Base-by-base conservation (phyloP, 2,329 filamentous ascomycete genomes). In the Venturia carpophila region DNA sequence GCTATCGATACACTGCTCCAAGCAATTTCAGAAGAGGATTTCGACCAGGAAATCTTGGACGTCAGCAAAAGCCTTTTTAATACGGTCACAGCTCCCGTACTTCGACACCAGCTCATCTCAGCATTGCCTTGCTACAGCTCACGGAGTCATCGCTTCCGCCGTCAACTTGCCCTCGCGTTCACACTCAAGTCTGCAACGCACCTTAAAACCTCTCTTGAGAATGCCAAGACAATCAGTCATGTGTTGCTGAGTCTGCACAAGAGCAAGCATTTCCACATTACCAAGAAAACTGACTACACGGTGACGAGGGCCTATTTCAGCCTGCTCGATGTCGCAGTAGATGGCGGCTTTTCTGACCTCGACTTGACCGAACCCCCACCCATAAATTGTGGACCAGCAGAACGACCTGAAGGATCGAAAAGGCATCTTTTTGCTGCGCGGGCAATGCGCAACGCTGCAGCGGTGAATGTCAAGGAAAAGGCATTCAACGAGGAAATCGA, bases 261-360 rank as follows among this genome's bases (percentile, higher is more conserved):
- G 68, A 45, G 67, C 4, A 74, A 79, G 0, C 77, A 81, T 30
- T 88, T 88, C 70, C 71, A 74, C 27, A 77, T 87, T 68, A 79
- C 74, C 3, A 77, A 78, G 19, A 70, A 79, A 39, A 89, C 87
- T 19, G 77, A 96, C 74, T 96, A 90, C 74, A 78, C 80, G 19
- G 80, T 87, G 64, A 82, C 97, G 1, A 79, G 82, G 42, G 86
- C 89, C 2, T 80, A 86, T 19, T 79, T 90, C 3, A 76, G 82
- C 3, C 82, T 95, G 24, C 82, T 97, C 5, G 88, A 94, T 71
- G 83, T 91, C 47, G 87, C 85, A 19, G 80, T 97, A 63, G 90
- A 91, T 67, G 84, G 87, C 66, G 90, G 83, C 1, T 76, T 76
- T 60, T 69, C 71, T 10, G 67, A 68, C 42, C 72, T 75, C 65